Evolutionary conservation across 805 yeast genomes (phyloP).

Genomic region (Yarrowia osloensis): DNA sequence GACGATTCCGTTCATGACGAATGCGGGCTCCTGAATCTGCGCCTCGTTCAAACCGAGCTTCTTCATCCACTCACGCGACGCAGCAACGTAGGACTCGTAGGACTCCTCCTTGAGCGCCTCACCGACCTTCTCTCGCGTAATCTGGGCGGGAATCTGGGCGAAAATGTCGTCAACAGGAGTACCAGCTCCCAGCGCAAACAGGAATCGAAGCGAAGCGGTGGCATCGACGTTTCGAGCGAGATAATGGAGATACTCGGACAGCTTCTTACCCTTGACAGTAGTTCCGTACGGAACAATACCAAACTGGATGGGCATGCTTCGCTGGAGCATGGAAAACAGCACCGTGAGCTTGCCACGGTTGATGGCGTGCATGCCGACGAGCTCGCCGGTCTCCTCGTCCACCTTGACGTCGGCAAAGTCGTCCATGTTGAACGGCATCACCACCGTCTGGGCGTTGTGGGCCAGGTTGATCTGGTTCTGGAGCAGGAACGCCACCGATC

Average conservation of each 20-base stretch:
- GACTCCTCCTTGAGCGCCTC: conserved; percentile 21
- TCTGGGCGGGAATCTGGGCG: not conserved
- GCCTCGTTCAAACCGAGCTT: conserved; percentile 35
- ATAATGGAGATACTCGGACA: conserved; percentile 34
- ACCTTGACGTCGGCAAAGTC: conserved; percentile 55
- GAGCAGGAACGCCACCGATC: conserved; percentile 43
- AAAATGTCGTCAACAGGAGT: conserved; percentile 1
- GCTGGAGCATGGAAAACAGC: conserved; percentile 41
- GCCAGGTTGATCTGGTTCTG: conserved; percentile 42
- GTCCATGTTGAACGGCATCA: conserved; percentile 67
- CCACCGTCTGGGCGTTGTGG: conserved; percentile 73
- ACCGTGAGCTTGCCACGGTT: conserved; percentile 35
- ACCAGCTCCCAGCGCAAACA: conserved; percentile 14
- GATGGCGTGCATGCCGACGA: not conserved
- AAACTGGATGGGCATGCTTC: conserved; percentile 72
- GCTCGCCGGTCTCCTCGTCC: not conserved
- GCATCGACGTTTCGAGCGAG: conserved; percentile 16
- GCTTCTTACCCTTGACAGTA: conserved; percentile 35
- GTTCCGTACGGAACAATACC: conserved; percentile 71
- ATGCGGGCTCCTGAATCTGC: conserved; percentile 48
- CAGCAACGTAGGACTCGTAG: conserved; percentile 7
- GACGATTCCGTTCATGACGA: conserved; percentile 66
- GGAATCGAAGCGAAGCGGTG: not conserved
- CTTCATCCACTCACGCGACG: conserved; percentile 40
- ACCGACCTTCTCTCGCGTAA: not conserved